Evolutionary conservation across 148 eudicot genomes (phyloP).

Genomic region (Silene uniflora): DNA sequence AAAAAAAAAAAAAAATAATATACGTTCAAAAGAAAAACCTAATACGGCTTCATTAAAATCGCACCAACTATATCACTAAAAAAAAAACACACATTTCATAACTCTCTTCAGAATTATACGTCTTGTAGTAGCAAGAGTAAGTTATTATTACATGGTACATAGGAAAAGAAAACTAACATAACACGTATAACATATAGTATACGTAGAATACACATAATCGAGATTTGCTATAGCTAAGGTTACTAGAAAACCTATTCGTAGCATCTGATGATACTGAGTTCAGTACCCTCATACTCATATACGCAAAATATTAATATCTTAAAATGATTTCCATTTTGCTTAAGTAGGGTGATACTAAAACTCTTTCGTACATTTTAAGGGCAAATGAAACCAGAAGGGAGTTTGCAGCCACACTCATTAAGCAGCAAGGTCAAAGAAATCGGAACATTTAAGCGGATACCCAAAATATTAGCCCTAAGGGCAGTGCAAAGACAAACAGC

Average conservation of each 20-base stretch:
- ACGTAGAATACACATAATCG: neutral
- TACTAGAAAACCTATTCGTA: too few relatives aligned
- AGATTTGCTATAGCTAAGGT: neutral
- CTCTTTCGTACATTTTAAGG: conserved; percentile 14
- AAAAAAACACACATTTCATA: too few relatives aligned
- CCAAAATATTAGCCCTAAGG: conserved; percentile 49
- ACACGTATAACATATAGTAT: neutral
- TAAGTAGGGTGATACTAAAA: neutral
- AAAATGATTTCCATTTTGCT: too few relatives aligned
- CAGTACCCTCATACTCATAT: neutral
- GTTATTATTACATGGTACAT: too few relatives aligned
- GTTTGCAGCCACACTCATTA: conserved; percentile 40
- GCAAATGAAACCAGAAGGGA: conserved; percentile 46
- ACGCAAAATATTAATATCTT: neutral
- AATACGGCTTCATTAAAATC: too few relatives aligned
- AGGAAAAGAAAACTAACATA: too few relatives aligned
- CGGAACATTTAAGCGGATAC: conserved; percentile 46
- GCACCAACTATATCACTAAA: too few relatives aligned
- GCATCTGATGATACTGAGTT: neutral
- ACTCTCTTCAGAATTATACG: too few relatives aligned
- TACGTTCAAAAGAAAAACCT: too few relatives aligned
- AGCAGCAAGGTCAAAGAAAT: conserved; percentile 47
- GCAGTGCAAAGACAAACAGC: conserved; percentile 70
- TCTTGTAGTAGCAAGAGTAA: too few relatives aligned
- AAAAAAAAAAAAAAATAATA: too few relatives aligned